Conservation (phyloP, 257 asterid species). For the Fraxinus anomala region DNA sequence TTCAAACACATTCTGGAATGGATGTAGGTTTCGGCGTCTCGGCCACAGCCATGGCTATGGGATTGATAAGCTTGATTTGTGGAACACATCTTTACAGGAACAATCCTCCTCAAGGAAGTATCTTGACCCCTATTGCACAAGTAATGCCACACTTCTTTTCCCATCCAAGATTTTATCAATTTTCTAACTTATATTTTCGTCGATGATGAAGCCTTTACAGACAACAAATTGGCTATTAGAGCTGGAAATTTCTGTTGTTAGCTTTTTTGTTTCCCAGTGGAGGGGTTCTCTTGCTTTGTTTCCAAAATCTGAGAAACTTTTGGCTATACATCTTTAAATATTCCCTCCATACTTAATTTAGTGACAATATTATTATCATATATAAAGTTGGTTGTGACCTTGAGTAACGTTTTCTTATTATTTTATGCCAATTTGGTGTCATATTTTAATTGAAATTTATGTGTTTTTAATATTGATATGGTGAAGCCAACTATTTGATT, state of each 20-base stretch:
- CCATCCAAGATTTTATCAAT: background rate
- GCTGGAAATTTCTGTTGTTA: background rate
- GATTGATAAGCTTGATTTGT: constrained; percentile 56
- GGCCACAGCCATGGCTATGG: constrained; percentile 89
- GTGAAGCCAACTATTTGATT: constrained; percentile 32
- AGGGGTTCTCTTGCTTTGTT: background rate
- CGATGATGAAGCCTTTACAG: no score
- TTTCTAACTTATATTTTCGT: background rate
- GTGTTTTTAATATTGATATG: background rate
- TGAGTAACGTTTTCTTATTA: constrained; percentile 21
- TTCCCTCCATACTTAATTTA: background rate
- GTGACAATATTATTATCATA: background rate
- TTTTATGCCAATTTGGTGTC: constrained; percentile 23
- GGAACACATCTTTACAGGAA: constrained; percentile 65
- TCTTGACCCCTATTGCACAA: constrained; percentile 80
- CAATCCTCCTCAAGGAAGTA: constrained; percentile 80
- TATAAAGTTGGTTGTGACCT: constrained; percentile 21
- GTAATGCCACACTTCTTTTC: constrained; percentile 34
- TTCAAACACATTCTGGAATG: constrained; percentile 96
- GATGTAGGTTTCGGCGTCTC: constrained; percentile 88
- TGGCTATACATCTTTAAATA: constrained; percentile 1
- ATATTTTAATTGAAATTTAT: background rate
- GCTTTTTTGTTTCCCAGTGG: background rate
- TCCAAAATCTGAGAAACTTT: background rate
- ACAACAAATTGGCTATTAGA: background rate